phyloP scores from a whole-genome alignment of 345 rosid species.

The Eucalyptus curtisii region DNA sequence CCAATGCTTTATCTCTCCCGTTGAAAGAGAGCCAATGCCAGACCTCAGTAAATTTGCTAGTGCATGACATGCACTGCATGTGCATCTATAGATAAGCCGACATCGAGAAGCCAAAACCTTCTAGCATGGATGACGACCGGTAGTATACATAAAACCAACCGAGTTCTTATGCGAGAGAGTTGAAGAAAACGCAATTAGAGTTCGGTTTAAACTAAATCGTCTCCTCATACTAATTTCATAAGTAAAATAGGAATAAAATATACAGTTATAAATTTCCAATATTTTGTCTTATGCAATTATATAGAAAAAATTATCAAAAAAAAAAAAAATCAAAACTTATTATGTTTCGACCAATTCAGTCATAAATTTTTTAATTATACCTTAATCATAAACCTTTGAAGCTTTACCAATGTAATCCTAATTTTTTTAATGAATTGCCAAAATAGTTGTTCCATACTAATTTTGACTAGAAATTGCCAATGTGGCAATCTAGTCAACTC shows the following conservation, averaged over 20 bases:
- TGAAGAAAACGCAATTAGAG: not conserved
- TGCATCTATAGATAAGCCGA: not conserved
- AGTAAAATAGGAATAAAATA: not conserved
- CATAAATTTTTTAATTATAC: no score
- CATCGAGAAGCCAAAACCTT: not conserved
- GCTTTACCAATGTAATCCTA: no score
- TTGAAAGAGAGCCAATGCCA: not conserved
- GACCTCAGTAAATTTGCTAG: not conserved
- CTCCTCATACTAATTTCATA: not conserved
- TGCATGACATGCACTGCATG: no score
- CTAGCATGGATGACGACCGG: rapidly evolving
- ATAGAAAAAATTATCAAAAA: no score
- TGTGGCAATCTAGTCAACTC: rapidly evolving
- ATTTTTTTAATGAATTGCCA: no score
- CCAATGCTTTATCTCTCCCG: not conserved
- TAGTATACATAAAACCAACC: not conserved
- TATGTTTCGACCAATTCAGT: no score
- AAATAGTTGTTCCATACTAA: no score
- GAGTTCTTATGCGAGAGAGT: not conserved
- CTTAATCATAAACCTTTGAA: no score
- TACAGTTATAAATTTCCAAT: not conserved
- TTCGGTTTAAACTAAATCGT: not conserved
- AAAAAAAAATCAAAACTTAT: no score
- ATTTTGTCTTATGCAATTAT: not conserved
- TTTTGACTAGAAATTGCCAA: no score